Evolutionary conservation across 495 filamentous ascomycete genomes (phyloP).

Genomic region (Talaromyces stipitatus): DNA sequence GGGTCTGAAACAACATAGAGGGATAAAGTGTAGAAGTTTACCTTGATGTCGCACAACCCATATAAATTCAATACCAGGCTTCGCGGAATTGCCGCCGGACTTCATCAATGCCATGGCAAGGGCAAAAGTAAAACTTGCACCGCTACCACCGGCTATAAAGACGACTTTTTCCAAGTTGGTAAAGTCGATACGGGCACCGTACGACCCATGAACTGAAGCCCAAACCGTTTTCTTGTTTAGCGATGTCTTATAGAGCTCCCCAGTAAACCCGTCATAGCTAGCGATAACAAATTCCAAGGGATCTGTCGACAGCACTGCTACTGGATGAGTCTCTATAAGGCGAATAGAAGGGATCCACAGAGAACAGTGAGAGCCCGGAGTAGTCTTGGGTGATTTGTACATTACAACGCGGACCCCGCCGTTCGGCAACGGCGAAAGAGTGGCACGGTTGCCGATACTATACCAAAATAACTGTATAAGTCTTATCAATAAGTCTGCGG

Average conservation of each 20-base stretch:
- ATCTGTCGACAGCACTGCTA: constrained; percentile 47
- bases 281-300: constrained; percentile 47
- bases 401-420: constrained; percentile 49
- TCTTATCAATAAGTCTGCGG: constrained; percentile 39
- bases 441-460: constrained; percentile 38
- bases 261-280: constrained; percentile 49
- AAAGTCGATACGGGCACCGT: constrained; percentile 43
- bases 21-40: no score
- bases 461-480: constrained; percentile 18
- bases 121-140: constrained; percentile 48
- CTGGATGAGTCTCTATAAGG: constrained; percentile 51
- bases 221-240: constrained; percentile 35
- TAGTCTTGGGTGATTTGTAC: constrained; percentile 33
- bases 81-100: no score
- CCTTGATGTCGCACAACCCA: no score
- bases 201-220: constrained; percentile 50
- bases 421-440: constrained; percentile 44
- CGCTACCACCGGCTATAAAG: constrained; percentile 51
- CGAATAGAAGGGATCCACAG: constrained; percentile 53
- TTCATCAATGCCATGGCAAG: no score
- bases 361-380: constrained; percentile 53
- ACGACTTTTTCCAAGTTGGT: constrained; percentile 48
- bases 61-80: no score
- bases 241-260: constrained; percentile 44
- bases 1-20: no score